These are phyloP conservation scores for Mimosa pudica DNA, from an alignment of 306 rosid genomes.

Conservation along the genomic window DNA sequence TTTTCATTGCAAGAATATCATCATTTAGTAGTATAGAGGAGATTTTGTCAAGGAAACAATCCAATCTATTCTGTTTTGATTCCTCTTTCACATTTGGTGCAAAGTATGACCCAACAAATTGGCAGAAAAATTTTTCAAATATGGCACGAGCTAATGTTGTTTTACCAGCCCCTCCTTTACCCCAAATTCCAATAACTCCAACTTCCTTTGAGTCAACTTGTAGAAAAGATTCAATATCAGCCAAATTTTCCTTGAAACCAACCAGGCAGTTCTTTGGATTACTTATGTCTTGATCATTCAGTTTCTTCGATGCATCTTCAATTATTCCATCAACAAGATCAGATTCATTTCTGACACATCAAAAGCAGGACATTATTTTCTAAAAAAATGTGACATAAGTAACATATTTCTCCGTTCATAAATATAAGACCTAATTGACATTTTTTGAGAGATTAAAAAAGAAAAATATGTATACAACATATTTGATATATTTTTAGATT, in stretches of 20 bases:
- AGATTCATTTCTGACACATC: background rate
- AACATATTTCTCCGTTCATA: too few species aligned
- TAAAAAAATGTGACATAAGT: too few species aligned
- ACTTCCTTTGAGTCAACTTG: conserved; percentile 5
- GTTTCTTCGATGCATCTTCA: background rate
- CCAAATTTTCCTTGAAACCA: background rate
- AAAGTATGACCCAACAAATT: background rate
- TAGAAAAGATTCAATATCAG: background rate
- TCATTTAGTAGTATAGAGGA: background rate
- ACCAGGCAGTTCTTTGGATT: background rate
- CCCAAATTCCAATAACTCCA: conserved; percentile 34
- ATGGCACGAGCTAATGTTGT: background rate
- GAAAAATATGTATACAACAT: too few species aligned
- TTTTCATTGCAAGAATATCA: background rate
- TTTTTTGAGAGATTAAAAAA: too few species aligned
- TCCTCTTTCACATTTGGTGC: background rate
- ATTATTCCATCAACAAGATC: conserved; percentile 12
- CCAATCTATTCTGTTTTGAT: background rate
- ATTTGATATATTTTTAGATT: too few species aligned
- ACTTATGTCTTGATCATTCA: background rate
- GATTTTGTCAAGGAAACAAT: background rate
- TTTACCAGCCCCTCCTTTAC: background rate
- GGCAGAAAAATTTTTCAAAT: background rate
- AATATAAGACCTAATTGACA: too few species aligned
- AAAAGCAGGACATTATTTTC: too few species aligned